Evolutionary conservation across 768 basidiomycete genomes (phyloP).

Genomic region (Gloeopeniophorella convolvens): DNA sequence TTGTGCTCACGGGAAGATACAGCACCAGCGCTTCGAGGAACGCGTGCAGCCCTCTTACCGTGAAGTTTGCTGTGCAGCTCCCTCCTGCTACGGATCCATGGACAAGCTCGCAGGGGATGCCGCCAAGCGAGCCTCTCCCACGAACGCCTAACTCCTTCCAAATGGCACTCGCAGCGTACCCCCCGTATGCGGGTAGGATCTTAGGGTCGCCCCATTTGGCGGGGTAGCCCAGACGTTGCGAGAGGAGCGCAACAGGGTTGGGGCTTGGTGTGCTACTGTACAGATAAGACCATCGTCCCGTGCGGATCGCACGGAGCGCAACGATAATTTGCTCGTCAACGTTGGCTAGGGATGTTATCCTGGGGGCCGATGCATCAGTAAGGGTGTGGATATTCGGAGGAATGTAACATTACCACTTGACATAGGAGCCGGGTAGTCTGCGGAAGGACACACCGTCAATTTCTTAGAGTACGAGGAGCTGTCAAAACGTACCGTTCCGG

Average conservation of each 20-base stretch:
- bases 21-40: constrained; percentile 59
- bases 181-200: constrained; percentile 57
- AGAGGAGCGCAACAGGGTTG: constrained; percentile 39
- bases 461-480: background rate
- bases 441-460: constrained; percentile 3
- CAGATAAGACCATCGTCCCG: constrained; percentile 55
- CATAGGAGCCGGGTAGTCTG: constrained; percentile 59
- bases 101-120: constrained; percentile 70
- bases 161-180: constrained; percentile 37
- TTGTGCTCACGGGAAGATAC: constrained; percentile 59
- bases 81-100: constrained; percentile 51
- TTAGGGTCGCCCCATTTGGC: constrained; percentile 57
- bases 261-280: constrained; percentile 34
- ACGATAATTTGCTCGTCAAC: constrained; percentile 55
- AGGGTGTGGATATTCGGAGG: background rate
- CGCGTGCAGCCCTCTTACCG: constrained; percentile 45
- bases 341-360: constrained; percentile 65
- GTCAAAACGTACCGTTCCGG: constrained; percentile 48
- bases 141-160: constrained; percentile 56
- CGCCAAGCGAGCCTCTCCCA: constrained; percentile 51
- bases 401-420: constrained; percentile 45
- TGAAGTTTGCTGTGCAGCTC: constrained; percentile 57
- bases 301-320: constrained; percentile 46
- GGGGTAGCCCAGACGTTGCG: constrained; percentile 53
- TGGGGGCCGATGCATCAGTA: constrained; percentile 18